Conservation (phyloP, 108 stramenopile genomes). For the Aurantiochytrium sp. region DNA sequence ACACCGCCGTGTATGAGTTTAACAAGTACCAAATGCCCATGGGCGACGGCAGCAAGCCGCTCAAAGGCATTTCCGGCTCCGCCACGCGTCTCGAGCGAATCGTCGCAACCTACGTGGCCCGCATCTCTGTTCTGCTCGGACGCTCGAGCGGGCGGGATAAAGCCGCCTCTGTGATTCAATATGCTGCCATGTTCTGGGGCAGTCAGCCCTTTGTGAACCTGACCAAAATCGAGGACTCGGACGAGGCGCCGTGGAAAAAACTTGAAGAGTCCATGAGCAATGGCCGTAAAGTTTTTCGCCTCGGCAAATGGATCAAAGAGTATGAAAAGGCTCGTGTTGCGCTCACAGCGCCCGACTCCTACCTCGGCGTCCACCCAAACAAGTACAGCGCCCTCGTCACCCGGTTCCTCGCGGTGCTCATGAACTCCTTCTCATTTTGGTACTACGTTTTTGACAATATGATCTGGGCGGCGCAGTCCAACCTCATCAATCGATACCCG, state of each 20-base stretch:
- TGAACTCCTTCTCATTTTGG: slow-evolving; percentile 1
- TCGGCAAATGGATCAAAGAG: slow-evolving; percentile 14
- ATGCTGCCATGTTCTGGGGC: slow-evolving; percentile 3
- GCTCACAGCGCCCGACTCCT: not conserved
- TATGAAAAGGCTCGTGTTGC: not conserved
- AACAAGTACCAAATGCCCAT: slow-evolving; percentile 17
- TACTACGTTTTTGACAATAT: slow-evolving; percentile 14
- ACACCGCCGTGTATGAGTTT: not conserved
- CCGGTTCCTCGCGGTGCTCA: not conserved
- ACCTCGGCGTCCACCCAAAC: not conserved
- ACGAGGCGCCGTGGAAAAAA: not conserved
- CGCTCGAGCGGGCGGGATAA: not conserved
- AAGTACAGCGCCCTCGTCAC: not conserved
- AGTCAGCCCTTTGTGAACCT: not conserved
- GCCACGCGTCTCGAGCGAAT: not conserved
- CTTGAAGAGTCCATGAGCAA: slow-evolving; percentile 11
- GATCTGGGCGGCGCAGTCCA: not conserved
- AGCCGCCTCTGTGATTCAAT: not conserved
- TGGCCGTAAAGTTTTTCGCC: not conserved
- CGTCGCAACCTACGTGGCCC: not conserved
- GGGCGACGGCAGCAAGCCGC: not conserved
- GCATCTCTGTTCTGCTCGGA: not conserved
- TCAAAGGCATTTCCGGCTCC: not conserved
- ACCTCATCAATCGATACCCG: slow-evolving; percentile 9
- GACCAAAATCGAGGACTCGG: not conserved